These are phyloP conservation scores for Cucumis sativus DNA, from an alignment of 306 rosid genomes.

Conservation along the genomic window DNA sequence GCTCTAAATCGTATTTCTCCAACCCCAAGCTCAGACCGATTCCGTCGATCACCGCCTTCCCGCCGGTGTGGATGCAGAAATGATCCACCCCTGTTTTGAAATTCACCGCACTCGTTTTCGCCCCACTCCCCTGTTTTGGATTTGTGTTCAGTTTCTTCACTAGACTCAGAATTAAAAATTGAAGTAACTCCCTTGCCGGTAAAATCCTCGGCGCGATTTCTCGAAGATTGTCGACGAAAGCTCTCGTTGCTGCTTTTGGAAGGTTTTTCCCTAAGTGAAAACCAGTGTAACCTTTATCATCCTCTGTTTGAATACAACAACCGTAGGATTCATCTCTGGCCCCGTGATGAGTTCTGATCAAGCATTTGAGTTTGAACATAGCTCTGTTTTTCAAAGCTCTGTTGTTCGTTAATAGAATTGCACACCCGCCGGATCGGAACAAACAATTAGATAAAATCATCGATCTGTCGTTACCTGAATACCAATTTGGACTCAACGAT, in stretches of 20 bases:
- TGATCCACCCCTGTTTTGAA: slow-evolving; percentile 15
- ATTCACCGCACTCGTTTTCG: neutral
- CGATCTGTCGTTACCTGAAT: slow-evolving; percentile 35
- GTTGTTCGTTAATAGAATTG: slow-evolving; percentile 11
- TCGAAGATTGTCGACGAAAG: slow-evolving; percentile 64
- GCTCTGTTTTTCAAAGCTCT: neutral
- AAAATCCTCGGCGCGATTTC: slow-evolving; percentile 52
- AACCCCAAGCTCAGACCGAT: slow-evolving; percentile 3
- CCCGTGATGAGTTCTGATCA: slow-evolving; percentile 47
- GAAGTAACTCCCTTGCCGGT: slow-evolving; percentile 51
- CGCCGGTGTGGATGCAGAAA: slow-evolving; percentile 16
- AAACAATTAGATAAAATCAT: slow-evolving; percentile 14
- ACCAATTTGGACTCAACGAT: slow-evolving; percentile 81
- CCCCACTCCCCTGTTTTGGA: neutral
- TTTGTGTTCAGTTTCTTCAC: neutral
- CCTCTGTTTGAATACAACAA: slow-evolving; percentile 70
- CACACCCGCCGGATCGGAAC: slow-evolving; percentile 17
- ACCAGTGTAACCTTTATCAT: slow-evolving; percentile 43
- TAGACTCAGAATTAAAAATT: slow-evolving; percentile 5
- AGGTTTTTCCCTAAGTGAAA: slow-evolving; percentile 50
- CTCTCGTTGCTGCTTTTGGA: slow-evolving; percentile 82
- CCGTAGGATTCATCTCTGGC: slow-evolving; percentile 52
- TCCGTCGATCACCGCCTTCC: slow-evolving; percentile 14
- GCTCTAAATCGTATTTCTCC: slow-evolving; percentile 8
- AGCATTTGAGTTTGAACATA: slow-evolving; percentile 7